These are phyloP conservation scores for Verticillium isaacii DNA, from an alignment of 2,329 filamentous ascomycete genomes.

Conservation along the genomic window DNA sequence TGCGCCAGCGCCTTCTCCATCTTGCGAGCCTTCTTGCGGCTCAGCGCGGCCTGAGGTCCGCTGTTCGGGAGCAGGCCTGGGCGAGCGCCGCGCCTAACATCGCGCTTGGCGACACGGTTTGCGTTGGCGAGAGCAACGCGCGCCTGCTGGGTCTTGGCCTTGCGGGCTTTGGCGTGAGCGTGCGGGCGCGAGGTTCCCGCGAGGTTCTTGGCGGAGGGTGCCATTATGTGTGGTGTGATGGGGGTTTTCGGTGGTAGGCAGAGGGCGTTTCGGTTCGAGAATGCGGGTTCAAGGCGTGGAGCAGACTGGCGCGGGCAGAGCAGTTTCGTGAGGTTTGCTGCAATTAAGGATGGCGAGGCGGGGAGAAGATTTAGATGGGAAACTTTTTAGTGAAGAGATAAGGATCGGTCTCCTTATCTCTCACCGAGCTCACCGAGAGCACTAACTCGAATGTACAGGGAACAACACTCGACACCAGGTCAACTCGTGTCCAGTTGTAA, in stretches of 20 bases:
- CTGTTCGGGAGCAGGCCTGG: conserved; percentile 50
- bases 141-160: conserved; percentile 39
- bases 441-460: no score
- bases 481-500: no score
- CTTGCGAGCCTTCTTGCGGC: conserved; percentile 53
- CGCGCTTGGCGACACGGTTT: conserved; percentile 35
- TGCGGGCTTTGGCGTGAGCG: conserved; percentile 39
- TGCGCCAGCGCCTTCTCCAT: conserved; percentile 48
- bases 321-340: background rate
- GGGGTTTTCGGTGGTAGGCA: background rate
- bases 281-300: background rate
- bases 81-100: conserved; percentile 44
- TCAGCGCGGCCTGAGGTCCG: conserved; percentile 45
- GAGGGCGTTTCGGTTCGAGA: background rate
- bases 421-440: background rate
- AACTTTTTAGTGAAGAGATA: conserved; percentile 8
- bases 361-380: background rate
- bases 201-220: conserved; percentile 55
- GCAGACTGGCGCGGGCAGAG: background rate
- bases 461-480: no score
- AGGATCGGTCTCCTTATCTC: background rate
- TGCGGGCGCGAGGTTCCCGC: conserved; percentile 53
- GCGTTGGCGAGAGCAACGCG: conserved; percentile 21
- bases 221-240: conserved; percentile 18
- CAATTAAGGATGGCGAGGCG: background rate